Percentiles rank a stretch among this genome's conserved stretches.
phyloP scores from a whole-genome alignment of 192 early-diverging fungal genomes.

The Diversispora eburnea region DNA sequence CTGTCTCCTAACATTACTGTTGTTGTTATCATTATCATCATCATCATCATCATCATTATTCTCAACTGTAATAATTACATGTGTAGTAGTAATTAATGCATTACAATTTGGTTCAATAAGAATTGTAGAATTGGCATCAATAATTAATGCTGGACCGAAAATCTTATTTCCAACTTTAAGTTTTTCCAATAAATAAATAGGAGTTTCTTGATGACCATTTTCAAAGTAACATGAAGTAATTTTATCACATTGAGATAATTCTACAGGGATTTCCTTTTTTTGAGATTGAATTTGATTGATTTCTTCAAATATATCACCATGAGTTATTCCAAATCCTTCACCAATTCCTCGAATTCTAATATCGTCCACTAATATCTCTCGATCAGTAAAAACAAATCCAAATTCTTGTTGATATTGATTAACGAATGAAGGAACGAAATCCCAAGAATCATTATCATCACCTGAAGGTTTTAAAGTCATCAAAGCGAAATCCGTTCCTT shows the following conservation, averaged over 20 bases:
- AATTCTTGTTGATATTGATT: conserved; percentile 85
- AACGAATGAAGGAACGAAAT: conserved; percentile 68
- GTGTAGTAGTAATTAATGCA: conserved; percentile 68
- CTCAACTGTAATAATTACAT: conserved; percentile 58
- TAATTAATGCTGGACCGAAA: conserved; percentile 84
- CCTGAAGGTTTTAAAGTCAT: conserved; percentile 73
- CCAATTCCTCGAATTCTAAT: conserved; percentile 88
- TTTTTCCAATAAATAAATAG: conserved; percentile 65
- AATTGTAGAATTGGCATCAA: conserved; percentile 85
- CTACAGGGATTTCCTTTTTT: conserved; percentile 24
- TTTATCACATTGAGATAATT: conserved; percentile 39
- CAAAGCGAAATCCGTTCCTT: conserved; percentile 88
- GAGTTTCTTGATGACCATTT: conserved; percentile 59
- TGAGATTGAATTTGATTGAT: conserved; percentile 29
- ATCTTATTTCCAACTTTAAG: conserved; percentile 65
- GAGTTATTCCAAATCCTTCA: conserved; percentile 33
- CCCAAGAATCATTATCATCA: conserved; percentile 45
- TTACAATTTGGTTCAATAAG: conserved; percentile 79
- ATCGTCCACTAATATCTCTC: conserved; percentile 84
- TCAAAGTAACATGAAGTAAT: conserved; percentile 74
- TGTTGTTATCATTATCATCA: too few species aligned
- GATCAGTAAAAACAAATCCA: conserved; percentile 84
- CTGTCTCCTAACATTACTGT: background rate
- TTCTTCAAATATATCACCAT: conserved; percentile 45
- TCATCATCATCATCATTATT: conserved; percentile 30